Percentiles rank a stretch among this genome's conserved stretches.
Conservation (phyloP, 176 grass and related monocot genomes). For the Phoenix roebelenii region DNA sequence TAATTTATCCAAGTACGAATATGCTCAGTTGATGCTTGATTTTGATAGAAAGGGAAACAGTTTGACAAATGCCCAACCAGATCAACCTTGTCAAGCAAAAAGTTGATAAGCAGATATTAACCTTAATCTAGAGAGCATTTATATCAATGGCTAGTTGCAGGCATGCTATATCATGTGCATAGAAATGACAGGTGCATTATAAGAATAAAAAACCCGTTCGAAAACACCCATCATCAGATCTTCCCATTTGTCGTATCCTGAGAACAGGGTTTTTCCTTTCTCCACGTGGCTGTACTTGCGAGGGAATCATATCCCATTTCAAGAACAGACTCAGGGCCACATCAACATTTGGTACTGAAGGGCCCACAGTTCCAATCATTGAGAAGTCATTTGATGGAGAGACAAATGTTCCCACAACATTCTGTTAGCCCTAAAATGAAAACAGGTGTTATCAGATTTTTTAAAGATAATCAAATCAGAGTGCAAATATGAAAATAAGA, state of each 20-base stretch:
- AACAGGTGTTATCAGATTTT: not conserved
- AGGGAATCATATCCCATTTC: slow-evolving; percentile 86
- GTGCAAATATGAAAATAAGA: too few relatives aligned
- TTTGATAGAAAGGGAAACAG: too few relatives aligned
- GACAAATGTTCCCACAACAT: slow-evolving; percentile 67
- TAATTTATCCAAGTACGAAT: too few relatives aligned
- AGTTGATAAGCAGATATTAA: too few relatives aligned
- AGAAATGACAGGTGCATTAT: too few relatives aligned
- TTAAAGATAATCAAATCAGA: too few relatives aligned
- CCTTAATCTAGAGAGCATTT: too few relatives aligned
- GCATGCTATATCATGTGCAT: too few relatives aligned
- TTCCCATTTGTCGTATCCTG: slow-evolving; percentile 67
- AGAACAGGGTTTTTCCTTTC: slow-evolving; percentile 71
- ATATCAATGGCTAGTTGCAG: too few relatives aligned
- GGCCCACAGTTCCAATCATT: slow-evolving; percentile 75
- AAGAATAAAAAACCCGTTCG: slow-evolving; percentile 39
- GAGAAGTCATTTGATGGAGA: slow-evolving; percentile 64
- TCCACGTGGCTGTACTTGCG: slow-evolving; percentile 36
- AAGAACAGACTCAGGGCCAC: slow-evolving; percentile 52
- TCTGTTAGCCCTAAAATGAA: slow-evolving; percentile 53
- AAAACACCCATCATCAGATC: slow-evolving; percentile 87
- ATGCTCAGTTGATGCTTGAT: too few relatives aligned
- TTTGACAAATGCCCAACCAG: too few relatives aligned
- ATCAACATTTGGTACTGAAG: slow-evolving; percentile 74
- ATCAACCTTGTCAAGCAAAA: too few relatives aligned